Evolutionary conservation across 176 grass and related monocot species (phyloP), one percentile per base, ranked within the genome.

Genomic region (Hordeum marinum): DNA sequence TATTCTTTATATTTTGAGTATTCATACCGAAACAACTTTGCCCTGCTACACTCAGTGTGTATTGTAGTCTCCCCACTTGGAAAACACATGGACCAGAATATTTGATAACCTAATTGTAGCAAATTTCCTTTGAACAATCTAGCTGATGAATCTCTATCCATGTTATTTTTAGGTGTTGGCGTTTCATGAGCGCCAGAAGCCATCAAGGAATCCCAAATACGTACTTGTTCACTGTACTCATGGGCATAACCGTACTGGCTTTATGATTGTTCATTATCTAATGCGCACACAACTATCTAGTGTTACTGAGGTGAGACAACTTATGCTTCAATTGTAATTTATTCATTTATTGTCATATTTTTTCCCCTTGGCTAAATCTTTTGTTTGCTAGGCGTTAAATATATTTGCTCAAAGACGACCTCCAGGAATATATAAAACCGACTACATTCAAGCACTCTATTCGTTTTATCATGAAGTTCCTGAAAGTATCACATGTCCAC

Each of bases 171-270:
- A 94, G 92, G 92, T 94, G 70, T 83, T 90, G 79, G 83, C 89
- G 14, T 94, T 94, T 67, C 57, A 80, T 50, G 85, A 89, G 29
- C 89, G 92, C 45, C 89, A 92, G 82, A 94, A 85, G 67, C 72
- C 85, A 43, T 76, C 82, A 76, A 94, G 81, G 78, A 89, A 72
- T 84, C 86, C 69, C 6, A 91, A 91, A 52, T 92, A 92, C 35
- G 79, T 92, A 83, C 86, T 94, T 85, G 92, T 94, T 57, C 92
- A 94, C 46, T 94, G 92, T 48, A 94, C 92, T 60, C 92, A 94
- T 80, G 92, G 92, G 69, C 92, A 94, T 72, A 94, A 94, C 50
- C 92, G 92, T 71, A 94, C 92, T 32, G 92, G 92, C 11, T 94
- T 94, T 85, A 94, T 94, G 92, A 92, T 94, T 37, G 64, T 94